Evolutionary conservation across 1,139 yeast species (phyloP).

Genomic region (Lodderomyces parapsilosis): DNA sequence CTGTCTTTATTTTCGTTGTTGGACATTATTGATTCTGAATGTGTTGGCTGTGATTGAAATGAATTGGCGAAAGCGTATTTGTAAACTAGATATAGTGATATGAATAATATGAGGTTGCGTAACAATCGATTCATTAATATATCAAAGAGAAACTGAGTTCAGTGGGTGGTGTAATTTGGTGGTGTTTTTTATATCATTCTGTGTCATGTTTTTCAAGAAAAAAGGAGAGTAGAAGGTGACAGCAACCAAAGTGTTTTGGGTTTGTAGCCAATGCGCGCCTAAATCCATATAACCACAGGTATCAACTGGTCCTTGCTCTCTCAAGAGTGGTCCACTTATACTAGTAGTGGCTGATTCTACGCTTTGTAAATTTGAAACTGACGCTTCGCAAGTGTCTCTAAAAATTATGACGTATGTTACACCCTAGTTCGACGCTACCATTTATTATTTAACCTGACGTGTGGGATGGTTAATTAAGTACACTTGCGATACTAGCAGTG

Average conservation of each 20-base stretch:
- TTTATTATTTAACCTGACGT: too few relatives aligned
- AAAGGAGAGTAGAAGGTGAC: neutral
- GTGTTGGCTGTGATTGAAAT: neutral
- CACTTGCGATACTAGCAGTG: too few relatives aligned
- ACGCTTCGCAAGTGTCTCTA: too few relatives aligned
- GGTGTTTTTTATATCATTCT: neutral
- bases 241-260: neutral
- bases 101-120: constrained; percentile 11
- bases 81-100: constrained; percentile 10
- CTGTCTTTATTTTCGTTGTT: constrained; percentile 9
- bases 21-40: constrained; percentile 7
- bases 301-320: too few relatives aligned
- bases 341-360: too few relatives aligned
- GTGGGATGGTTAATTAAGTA: too few relatives aligned
- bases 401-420: too few relatives aligned
- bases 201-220: neutral
- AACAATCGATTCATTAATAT: constrained; percentile 13
- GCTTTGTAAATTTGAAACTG: too few relatives aligned
- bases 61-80: constrained; percentile 7
- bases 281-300: too few relatives aligned
- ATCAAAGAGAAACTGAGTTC: neutral
- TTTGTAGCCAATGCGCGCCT: too few relatives aligned
- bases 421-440: too few relatives aligned
- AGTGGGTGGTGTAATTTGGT: neutral
- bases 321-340: too few relatives aligned